Base-by-base conservation (phyloP, 495 filamentous ascomycete species). In the Aspergillus ostianus region DNA sequence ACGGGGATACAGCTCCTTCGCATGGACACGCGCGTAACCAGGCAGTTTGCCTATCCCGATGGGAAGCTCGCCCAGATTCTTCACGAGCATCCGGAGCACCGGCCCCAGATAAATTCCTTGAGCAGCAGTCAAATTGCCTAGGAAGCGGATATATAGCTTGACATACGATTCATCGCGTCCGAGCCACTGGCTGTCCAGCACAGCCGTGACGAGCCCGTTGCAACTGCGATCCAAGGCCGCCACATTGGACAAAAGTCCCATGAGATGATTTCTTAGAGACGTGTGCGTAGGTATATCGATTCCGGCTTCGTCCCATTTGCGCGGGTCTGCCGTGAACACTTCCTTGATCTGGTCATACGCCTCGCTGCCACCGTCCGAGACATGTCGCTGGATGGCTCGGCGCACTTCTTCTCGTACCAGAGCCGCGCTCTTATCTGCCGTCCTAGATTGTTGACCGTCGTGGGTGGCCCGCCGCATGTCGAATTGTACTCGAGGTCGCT, bases 141-240 rank as follows among this genome's bases (percentile, higher is more conserved):
- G 70, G 53, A 98, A 90, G 53, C 90, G 83, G 51, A 89, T 84
- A 72, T 89, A 98, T 3, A 90, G 79, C 59, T 85, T 85, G 45
- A 92, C 82, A 73, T 95, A 97, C 4, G 81, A 75, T 58, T 92
- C 87, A 66, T 93, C 90, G 52, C 92, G 82, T 10, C 89, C 91
- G 47, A 97, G 81, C 94, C 94, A 99, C 44, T 85, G 78, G 70
- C 85, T 90, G 59, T 82, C 76, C 32, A 97, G 74, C 10, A 96
- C 77, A 21, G 86, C 85, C 61, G 84, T 77, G 44, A 97, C 85
- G 32, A 99, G 74, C 2, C 86, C 85, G 19, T 85, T 83, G 73
- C 90, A 97, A 50, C 83, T 83, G 64, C 84, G 85, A 61, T 87
- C 82, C 26, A 99, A 77, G 21, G 84, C 73, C 21, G 87, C 85